phyloP scores from a whole-genome alignment of 169 alveolate genomes.

The Perkinsus chesapeaki region DNA sequence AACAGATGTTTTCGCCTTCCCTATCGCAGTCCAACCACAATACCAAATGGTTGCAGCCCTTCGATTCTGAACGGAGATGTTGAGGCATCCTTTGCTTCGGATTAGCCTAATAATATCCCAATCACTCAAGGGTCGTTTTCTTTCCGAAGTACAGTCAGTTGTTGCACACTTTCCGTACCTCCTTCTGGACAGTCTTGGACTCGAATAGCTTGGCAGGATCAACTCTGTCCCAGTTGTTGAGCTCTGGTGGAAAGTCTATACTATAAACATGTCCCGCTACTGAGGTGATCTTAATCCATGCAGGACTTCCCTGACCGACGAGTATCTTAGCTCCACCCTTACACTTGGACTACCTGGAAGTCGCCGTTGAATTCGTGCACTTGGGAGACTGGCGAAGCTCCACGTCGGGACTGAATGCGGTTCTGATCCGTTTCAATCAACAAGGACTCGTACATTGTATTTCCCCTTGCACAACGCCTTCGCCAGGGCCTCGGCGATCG shows the following conservation, averaged over 20 bases:
- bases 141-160: slow-evolving; percentile 14
- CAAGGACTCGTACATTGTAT: slow-evolving; percentile 47
- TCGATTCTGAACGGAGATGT: slow-evolving; percentile 76
- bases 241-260: slow-evolving; percentile 87
- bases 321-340: background rate
- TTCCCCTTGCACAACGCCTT: slow-evolving; percentile 73
- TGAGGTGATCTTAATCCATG: slow-evolving; percentile 61
- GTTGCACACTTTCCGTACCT: slow-evolving; percentile 67
- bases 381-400: slow-evolving; percentile 41
- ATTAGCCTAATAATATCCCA: background rate
- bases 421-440: slow-evolving; percentile 20
- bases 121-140: background rate
- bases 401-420: slow-evolving; percentile 21
- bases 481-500: slow-evolving; percentile 92
- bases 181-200: slow-evolving; percentile 81
- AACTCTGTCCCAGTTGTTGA: slow-evolving; percentile 81
- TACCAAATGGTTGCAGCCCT: slow-evolving; percentile 73
- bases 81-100: slow-evolving; percentile 55
- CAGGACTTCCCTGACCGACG: background rate
- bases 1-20: slow-evolving; percentile 99
- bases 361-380: slow-evolving; percentile 69
- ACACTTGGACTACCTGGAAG: slow-evolving; percentile 68
- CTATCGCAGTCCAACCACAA: slow-evolving; percentile 99
- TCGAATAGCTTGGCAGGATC: slow-evolving; percentile 89
- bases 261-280: slow-evolving; percentile 91